Evolutionary conservation across 2,329 filamentous ascomycete genomes (phyloP).

Genomic region (Stachybotrys chartarum): DNA sequence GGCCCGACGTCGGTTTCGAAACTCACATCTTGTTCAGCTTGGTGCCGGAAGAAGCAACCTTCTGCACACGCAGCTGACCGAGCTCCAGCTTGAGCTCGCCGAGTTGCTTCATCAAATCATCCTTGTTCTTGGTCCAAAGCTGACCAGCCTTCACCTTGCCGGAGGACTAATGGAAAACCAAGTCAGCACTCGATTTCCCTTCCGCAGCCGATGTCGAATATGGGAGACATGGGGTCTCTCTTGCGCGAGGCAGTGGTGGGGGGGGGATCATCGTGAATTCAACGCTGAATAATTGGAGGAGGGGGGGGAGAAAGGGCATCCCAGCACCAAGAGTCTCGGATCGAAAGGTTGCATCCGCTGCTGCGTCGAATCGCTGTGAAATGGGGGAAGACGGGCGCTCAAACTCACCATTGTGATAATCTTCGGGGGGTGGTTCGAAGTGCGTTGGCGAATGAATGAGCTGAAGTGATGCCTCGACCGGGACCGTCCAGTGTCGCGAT

Average conservation of each 20-base stretch:
- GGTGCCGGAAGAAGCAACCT: constrained; percentile 89
- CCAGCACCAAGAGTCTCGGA: neutral
- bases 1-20: neutral
- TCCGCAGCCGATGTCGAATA: no score
- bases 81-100: constrained; percentile 94
- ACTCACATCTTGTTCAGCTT: constrained; percentile 97
- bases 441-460: constrained; percentile 30
- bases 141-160: constrained; percentile 85
- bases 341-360: neutral
- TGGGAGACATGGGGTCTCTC: no score
- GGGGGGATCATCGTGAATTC: no score
- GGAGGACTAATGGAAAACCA: constrained; percentile 30
- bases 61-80: constrained; percentile 93
- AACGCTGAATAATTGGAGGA: no score
- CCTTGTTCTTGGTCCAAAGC: constrained; percentile 99
- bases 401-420: constrained; percentile 43
- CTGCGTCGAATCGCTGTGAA: constrained; percentile 6
- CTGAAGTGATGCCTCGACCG: constrained; percentile 26
- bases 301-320: neutral
- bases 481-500: constrained; percentile 26
- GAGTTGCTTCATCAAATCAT: constrained; percentile 93
- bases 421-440: constrained; percentile 34
- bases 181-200: constrained; percentile 16
- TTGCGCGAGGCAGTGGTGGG: no score
- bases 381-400: constrained; percentile 10